Percentiles rank a stretch among this genome's conserved stretches.
phyloP scores from a whole-genome alignment of 1,139 yeast genomes.

The Meyerozyma athensensis region DNA sequence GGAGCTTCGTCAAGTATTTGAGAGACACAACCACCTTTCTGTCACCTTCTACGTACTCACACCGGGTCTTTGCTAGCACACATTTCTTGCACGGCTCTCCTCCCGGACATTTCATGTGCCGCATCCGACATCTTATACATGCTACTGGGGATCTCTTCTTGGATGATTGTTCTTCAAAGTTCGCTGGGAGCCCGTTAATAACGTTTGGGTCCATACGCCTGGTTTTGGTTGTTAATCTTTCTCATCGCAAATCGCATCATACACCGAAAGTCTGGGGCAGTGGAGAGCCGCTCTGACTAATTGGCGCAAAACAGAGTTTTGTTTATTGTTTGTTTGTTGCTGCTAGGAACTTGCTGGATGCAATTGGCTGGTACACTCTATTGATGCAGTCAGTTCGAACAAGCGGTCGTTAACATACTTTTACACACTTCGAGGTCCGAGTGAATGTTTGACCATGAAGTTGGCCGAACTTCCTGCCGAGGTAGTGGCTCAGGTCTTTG shows the following conservation, averaged over 20 bases:
- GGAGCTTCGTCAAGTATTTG: conserved; percentile 65
- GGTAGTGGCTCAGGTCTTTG: conserved; percentile 12
- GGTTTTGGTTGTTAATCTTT: background rate
- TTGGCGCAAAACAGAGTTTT: no score
- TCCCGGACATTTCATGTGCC: conserved; percentile 81
- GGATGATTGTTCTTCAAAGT: background rate
- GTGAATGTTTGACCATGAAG: background rate
- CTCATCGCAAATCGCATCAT: background rate
- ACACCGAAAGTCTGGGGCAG: no score
- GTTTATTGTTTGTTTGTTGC: no score
- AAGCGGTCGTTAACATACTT: no score
- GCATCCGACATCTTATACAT: conserved; percentile 67
- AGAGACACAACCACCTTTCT: conserved; percentile 74
- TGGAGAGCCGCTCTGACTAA: no score
- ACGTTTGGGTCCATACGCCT: background rate
- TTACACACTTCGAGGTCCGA: background rate
- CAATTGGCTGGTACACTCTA: no score
- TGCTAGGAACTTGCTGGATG: no score
- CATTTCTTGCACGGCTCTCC: conserved; percentile 75
- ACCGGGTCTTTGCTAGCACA: conserved; percentile 49
- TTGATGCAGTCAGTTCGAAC: no score
- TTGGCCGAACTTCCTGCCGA: conserved; percentile 11
- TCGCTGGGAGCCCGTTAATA: background rate
- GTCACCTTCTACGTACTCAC: conserved; percentile 77
- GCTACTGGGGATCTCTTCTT: conserved; percentile 36